phyloP scores from a whole-genome alignment of 441 rosid species.

The Syzygium malaccense region DNA sequence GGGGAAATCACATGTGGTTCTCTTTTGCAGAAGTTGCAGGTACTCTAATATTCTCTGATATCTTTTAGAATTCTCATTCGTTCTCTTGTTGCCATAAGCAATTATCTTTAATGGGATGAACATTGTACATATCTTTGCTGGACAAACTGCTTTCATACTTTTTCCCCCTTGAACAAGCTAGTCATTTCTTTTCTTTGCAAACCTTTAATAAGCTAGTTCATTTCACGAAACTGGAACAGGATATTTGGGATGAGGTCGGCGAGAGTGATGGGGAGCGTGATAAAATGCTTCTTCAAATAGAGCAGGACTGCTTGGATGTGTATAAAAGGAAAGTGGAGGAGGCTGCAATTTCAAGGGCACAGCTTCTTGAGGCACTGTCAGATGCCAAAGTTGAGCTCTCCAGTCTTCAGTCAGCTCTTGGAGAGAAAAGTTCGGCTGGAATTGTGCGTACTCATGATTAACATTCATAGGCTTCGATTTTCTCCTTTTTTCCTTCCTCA shows the following conservation, averaged over 20 bases:
- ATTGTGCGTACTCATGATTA: constrained; percentile 38
- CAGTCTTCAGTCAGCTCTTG: constrained; percentile 71
- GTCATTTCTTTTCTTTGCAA: not conserved
- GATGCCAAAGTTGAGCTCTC: constrained; percentile 87
- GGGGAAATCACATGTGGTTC: constrained; percentile 91
- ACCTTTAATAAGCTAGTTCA: not conserved
- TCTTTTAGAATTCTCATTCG: not conserved
- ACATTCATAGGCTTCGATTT: not conserved
- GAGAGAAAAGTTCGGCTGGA: constrained; percentile 63
- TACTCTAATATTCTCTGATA: constrained; percentile 11
- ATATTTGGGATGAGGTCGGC: constrained; percentile 99
- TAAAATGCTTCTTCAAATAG: constrained; percentile 88
- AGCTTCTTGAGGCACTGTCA: constrained; percentile 80
- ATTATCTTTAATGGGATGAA: not conserved
- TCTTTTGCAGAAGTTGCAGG: constrained; percentile 88
- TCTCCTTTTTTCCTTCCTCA: not conserved
- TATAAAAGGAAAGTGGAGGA: constrained; percentile 93
- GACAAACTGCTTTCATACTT: not conserved
- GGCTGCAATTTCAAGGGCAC: constrained; percentile 82
- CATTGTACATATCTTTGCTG: not conserved
- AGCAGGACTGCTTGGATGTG: constrained; percentile 91
- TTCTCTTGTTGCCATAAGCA: not conserved
- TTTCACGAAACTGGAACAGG: constrained; percentile 26
- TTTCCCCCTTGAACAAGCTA: not conserved
- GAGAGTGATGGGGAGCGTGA: constrained; percentile 86